These are phyloP conservation scores for Aureobasidium sp. DNA, from an alignment of 2,329 filamentous ascomycete genomes.

Conservation along the genomic window DNA sequence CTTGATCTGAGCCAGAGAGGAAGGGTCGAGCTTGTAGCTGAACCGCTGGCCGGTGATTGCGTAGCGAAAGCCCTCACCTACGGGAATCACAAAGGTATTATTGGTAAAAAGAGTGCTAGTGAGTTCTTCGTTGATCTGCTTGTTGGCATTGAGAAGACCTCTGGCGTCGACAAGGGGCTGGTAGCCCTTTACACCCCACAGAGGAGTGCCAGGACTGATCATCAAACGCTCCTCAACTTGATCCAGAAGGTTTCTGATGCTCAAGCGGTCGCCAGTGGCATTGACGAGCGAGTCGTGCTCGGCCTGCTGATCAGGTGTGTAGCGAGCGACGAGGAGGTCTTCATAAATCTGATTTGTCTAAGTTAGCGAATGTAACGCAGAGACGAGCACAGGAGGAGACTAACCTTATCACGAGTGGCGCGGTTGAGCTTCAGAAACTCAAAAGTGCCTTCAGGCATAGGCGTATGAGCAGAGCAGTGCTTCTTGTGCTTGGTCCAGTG, in stretches of 20 bases:
- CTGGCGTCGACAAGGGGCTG: background rate
- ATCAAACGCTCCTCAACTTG: background rate
- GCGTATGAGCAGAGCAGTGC: background rate
- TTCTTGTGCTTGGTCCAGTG: slow-evolving; percentile 9
- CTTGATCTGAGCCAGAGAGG: background rate
- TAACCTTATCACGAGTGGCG: background rate
- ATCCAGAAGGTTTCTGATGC: background rate
- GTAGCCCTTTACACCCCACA: background rate
- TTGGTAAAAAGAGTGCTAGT: background rate
- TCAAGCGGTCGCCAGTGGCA: background rate
- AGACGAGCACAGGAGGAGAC: background rate
- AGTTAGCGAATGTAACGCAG: background rate
- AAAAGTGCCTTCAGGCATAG: background rate
- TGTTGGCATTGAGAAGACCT: background rate
- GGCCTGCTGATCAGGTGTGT: background rate
- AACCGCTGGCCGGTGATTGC: background rate
- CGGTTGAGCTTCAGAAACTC: background rate
- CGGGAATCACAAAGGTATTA: background rate
- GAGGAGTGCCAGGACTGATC: background rate
- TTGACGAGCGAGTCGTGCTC: background rate
- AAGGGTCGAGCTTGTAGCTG: background rate
- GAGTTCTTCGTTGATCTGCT: slow-evolving; percentile 4
- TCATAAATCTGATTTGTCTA: background rate
- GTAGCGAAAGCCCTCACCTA: background rate
- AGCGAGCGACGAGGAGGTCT: background rate